These are phyloP conservation scores for Artemisia annua DNA, from an alignment of 129 eudicot species.

Conservation along the genomic window DNA sequence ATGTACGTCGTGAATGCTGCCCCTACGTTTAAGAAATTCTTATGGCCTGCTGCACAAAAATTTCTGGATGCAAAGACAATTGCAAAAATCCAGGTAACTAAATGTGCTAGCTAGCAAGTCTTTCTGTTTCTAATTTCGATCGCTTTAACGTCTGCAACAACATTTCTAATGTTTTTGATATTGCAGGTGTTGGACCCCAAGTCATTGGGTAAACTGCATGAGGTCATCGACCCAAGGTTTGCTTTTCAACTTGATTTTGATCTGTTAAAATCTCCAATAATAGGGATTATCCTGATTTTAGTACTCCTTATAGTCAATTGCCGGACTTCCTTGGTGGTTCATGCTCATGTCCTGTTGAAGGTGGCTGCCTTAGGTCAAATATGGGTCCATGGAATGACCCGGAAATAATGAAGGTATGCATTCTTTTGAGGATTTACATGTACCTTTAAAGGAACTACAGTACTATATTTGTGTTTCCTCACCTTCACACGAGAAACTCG, in stretches of 20 bases:
- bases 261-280: conserved; percentile 5
- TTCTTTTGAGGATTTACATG: background rate
- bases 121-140: conserved; percentile 11
- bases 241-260: conserved; percentile 22
- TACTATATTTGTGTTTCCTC: no score
- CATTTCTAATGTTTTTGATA: conserved; percentile 16
- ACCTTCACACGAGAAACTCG: no score
- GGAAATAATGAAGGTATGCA: conserved; percentile 77
- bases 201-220: conserved; percentile 68
- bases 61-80: conserved; percentile 79
- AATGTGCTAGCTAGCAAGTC: background rate
- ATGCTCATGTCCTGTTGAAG: conserved; percentile 69
- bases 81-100: conserved; percentile 63
- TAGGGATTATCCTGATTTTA: conserved; percentile 18
- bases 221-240: conserved; percentile 68
- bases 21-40: conserved; percentile 68
- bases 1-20: conserved; percentile 88
- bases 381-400: conserved; percentile 87
- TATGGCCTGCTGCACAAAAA: conserved; percentile 92
- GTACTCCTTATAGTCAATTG: conserved; percentile 56
- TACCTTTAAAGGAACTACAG: background rate
- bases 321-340: conserved; percentile 91
- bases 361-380: conserved; percentile 85
- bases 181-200: conserved; percentile 75
- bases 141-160: background rate